Evolutionary conservation across 2,329 filamentous ascomycete species (phyloP), one percentile per base, ranked within the genome.

Genomic region (Alternaria alternata): DNA sequence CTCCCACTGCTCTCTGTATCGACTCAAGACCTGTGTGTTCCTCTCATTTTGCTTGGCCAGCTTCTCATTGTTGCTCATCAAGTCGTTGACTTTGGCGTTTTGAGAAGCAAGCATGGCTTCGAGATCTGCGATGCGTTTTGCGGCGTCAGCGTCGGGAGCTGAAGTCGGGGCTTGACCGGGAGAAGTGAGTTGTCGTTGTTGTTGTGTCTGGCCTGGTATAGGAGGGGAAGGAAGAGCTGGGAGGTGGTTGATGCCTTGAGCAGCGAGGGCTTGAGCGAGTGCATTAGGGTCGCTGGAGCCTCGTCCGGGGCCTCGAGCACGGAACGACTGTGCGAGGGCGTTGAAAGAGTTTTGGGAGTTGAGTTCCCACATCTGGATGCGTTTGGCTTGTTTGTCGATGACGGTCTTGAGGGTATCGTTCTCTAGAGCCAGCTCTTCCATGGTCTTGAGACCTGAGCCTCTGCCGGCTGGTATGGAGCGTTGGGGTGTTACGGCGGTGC

Each of bases 281-380:
- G 72, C 70, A 7, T 39, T 57, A 3, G 73, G 71, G 57, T 76
- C 74, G 43, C 65, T 70, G 32, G 66, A 56, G 26, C 63, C 59
- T 22, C 57, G 57, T 8, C 61, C 53, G 7, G 67, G 61, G 7
- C 68, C 62, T 36, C 75, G 67, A 11, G 60, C 82, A 80, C 66
- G 83, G 81, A 70, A 88, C 68, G 92, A 96, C 76, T 97, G 93
- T 14, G 94, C 92, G 34, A 98, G 85, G 3, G 93, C 92, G 79
- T 94, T 87, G 54, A 91, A 92, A 38, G 91, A 94, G 64, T 90
- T 93, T 79, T 98, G 95, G 0, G 93, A 93, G 70, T 92, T 94
- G 39, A 93, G 89, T 79, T 99, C 94, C 81, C 97, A 99, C 63
- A 93, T 91, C 71, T 95, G 91, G n/a, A 99, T 86, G 0, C 94